A percentile compares a stretch with the other conserved stretches of the same genome.
phyloP scores from a whole-genome alignment of 2,329 filamentous ascomycete genomes.

The Hypoxylon sp. region DNA sequence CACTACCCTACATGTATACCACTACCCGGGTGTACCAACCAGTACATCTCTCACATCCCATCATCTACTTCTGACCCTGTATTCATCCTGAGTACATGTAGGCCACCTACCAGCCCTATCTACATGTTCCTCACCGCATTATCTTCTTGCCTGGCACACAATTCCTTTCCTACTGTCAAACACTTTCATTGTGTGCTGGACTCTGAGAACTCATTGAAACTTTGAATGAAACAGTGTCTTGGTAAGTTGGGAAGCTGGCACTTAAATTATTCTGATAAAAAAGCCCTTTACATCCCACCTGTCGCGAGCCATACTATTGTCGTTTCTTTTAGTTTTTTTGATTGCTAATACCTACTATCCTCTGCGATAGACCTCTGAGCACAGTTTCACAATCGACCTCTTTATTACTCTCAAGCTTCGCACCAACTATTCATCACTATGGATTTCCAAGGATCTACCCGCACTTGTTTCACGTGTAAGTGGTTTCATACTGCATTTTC shows the following conservation, averaged over 20 bases:
- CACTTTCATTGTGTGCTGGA: constrained; percentile 10
- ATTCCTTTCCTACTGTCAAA: constrained; percentile 13
- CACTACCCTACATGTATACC: constrained; percentile 17
- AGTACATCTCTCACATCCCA: not conserved
- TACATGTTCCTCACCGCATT: constrained; percentile 4
- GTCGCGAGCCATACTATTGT: constrained; percentile 12
- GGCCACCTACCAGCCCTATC: constrained; percentile 20
- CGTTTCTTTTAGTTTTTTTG: constrained; percentile 4
- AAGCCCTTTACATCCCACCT: constrained; percentile 7
- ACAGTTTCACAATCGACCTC: constrained; percentile 1
- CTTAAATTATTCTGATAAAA: constrained; percentile 11
- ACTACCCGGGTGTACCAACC: not conserved
- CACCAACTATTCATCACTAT: constrained; percentile 17
- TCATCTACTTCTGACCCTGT: constrained; percentile 21
- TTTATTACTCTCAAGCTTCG: not conserved
- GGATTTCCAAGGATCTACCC: constrained; percentile 35
- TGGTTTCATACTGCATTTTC: constrained; percentile 16
- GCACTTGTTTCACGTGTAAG: constrained; percentile 42
- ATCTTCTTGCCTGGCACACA: constrained; percentile 8
- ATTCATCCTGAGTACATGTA: constrained; percentile 9
- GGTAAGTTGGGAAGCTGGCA: constrained; percentile 8
- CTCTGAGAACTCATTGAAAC: constrained; percentile 11
- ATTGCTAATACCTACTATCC: constrained; percentile 10
- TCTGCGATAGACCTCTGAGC: not conserved
- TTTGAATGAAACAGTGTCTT: constrained; percentile 17